These are phyloP conservation scores for Sphaerulina vaccinii DNA, from an alignment of 2,329 filamentous ascomycete genomes.

Conservation along the genomic window DNA sequence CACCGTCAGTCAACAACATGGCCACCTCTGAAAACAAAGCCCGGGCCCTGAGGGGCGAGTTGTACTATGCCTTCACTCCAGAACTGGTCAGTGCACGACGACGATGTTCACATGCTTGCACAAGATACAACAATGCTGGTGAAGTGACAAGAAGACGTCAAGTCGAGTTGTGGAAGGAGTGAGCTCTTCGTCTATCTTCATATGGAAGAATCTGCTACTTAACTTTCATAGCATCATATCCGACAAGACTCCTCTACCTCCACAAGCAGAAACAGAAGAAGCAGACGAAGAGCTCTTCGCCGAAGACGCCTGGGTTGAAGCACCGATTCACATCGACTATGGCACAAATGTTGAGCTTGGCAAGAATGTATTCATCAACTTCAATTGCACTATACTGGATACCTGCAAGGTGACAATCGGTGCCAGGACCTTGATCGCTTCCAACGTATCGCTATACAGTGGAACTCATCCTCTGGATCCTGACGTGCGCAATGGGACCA, in stretches of 20 bases:
- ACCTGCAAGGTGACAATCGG: conserved; percentile 74
- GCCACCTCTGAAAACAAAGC: conserved; percentile 37
- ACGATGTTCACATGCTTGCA: conserved; percentile 62
- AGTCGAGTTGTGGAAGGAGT: conserved; percentile 69
- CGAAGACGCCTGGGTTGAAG: conserved; percentile 67
- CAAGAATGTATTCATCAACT: conserved; percentile 71
- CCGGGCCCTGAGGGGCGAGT: conserved; percentile 46
- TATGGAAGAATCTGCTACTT: background rate
- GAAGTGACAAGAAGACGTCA: conserved; percentile 58
- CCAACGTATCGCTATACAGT: conserved; percentile 73
- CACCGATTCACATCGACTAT: conserved; percentile 72
- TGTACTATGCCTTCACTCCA: conserved; percentile 72
- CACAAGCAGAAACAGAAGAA: conserved; percentile 54
- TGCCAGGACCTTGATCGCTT: conserved; percentile 72
- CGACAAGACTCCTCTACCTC: conserved; percentile 64
- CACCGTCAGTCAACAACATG: background rate
- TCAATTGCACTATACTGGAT: conserved; percentile 73
- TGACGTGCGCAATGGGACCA: conserved; percentile 67
- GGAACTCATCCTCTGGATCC: conserved; percentile 78
- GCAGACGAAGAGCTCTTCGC: conserved; percentile 66
- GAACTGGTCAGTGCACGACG: conserved; percentile 63
- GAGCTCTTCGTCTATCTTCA: background rate
- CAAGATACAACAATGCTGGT: conserved; percentile 63
- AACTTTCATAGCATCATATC: conserved; percentile 55
- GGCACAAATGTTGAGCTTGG: conserved; percentile 73